Base-by-base conservation (phyloP, 768 basidiomycete species). In the Podaxis rugospora region DNA sequence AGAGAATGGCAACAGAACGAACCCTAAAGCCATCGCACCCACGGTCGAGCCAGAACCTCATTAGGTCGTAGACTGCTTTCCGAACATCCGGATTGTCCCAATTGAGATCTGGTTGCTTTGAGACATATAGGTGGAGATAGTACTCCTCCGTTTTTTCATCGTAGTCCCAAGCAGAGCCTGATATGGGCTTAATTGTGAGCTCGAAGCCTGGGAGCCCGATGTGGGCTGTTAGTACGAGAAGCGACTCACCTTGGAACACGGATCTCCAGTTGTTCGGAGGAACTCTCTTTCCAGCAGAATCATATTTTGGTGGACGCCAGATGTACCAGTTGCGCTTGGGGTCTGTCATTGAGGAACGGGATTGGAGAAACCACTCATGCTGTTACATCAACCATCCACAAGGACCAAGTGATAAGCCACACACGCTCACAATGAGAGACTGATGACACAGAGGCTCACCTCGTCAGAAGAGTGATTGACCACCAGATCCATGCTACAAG, bases 211-310 rank as follows among this genome's bases (percentile, higher is more conserved):
- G 11, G 16, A 35, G n/a, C 14, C 25, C 18, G 21, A 37, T 13
- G 2, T 13, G 51, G 53, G 21, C 10, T 50, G 27, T 32, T 2
- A 55, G 57, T 5, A 9, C 42, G 3, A 44, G 42, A 21, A n/a
- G 44, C 6, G 42, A 65, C 70, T 3, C 53, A 82, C 87, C 86
- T 74, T 87, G 82, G 67, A 89, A 89, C 16, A 78, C 71, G 0
- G 87, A 83, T 64, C 77, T 78, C 89, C 90, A 90, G 67, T 92
- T 91, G 69, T 89, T 89, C 0, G 90, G 89, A 5, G 87, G 85
- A 1, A 75, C 72, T 23, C 80, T 78, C 50, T 80, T 74, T 0
- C 88, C 88, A 2, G 78, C 70, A 13, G 73, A 73, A 61, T 84
- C 82, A 63, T 74, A 77, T 64, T 74, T 78, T 2, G 86, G 82